Percentiles rank a stretch among this genome's conserved stretches.
Evolutionary conservation across 2,329 filamentous ascomycete genomes (phyloP).

Genomic region (Alternaria metachromatica): DNA sequence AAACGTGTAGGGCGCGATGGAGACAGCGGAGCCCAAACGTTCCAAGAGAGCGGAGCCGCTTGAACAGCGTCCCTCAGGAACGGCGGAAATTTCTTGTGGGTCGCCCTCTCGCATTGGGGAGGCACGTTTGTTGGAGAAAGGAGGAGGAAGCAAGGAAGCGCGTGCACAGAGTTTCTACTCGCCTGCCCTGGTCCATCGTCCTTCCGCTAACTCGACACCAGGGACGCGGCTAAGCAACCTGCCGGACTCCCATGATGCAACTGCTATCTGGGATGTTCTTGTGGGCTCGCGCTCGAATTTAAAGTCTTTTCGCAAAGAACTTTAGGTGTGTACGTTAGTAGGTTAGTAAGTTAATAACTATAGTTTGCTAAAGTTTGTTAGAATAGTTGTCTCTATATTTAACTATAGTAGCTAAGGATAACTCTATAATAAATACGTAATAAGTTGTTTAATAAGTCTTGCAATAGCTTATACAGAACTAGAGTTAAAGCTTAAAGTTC

Average conservation of each 20-base stretch:
- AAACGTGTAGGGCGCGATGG: background rate
- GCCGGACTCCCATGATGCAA: background rate
- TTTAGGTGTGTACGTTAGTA: no score
- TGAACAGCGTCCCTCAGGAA: background rate
- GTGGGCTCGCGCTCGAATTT: no score
- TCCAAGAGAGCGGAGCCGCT: slow-evolving; percentile 6
- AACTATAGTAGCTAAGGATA: no score
- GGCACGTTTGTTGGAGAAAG: background rate
- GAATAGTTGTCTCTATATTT: no score
- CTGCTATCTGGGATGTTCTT: background rate
- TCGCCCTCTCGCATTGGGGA: background rate
- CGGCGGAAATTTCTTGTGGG: slow-evolving; percentile 12
- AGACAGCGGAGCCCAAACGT: slow-evolving; percentile 9
- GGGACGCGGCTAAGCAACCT: background rate
- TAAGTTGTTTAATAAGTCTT: no score
- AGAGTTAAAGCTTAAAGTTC: no score
- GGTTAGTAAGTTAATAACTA: no score
- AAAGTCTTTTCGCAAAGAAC: no score
- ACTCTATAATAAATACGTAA: no score
- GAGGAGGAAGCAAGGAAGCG: background rate
- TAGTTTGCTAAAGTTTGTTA: no score
- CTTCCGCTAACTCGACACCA: background rate
- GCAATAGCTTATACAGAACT: no score
- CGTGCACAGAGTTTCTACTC: background rate
- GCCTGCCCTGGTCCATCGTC: background rate